Percentiles rank a stretch among this genome's conserved stretches.
Conservation (phyloP, 352 stramenopile species). For the Pythium volutum region DNA sequence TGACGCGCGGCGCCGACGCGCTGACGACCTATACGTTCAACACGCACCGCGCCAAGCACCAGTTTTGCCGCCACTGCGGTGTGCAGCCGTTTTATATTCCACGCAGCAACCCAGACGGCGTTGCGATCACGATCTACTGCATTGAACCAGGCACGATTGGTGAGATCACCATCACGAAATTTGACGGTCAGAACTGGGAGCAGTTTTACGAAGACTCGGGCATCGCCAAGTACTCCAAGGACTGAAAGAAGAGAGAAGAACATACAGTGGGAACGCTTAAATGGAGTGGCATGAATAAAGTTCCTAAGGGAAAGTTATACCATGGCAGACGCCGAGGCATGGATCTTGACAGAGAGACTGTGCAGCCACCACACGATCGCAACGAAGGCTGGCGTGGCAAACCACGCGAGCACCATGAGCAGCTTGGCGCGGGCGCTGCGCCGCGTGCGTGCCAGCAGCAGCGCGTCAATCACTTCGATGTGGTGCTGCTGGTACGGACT, state of each 20-base stretch:
- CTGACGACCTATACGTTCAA: slow-evolving; percentile 85
- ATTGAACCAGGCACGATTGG: slow-evolving; percentile 49
- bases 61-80: slow-evolving; percentile 78
- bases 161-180: slow-evolving; percentile 54
- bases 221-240: slow-evolving; percentile 40
- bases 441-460: slow-evolving; percentile 4
- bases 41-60: slow-evolving; percentile 69
- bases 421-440: slow-evolving; percentile 16
- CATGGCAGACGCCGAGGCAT: not conserved
- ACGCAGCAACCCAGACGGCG: slow-evolving; percentile 76
- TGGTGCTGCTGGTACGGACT: slow-evolving; percentile 28
- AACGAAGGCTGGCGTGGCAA: slow-evolving; percentile 17
- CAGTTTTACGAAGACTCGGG: slow-evolving; percentile 31
- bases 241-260: not conserved
- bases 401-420: slow-evolving; percentile 29
- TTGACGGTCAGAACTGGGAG: slow-evolving; percentile 81
- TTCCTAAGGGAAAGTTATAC: not conserved
- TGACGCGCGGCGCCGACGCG: slow-evolving; percentile 41
- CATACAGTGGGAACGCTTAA: too few species aligned
- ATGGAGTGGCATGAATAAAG: slow-evolving; percentile 10
- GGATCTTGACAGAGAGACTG: slow-evolving; percentile 12
- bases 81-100: slow-evolving; percentile 82
- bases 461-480: slow-evolving; percentile 21
- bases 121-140: slow-evolving; percentile 72
- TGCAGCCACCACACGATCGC: slow-evolving; percentile 18